Conservation (phyloP, 2,329 filamentous ascomycete genomes). For the Aspergillus sp. region DNA sequence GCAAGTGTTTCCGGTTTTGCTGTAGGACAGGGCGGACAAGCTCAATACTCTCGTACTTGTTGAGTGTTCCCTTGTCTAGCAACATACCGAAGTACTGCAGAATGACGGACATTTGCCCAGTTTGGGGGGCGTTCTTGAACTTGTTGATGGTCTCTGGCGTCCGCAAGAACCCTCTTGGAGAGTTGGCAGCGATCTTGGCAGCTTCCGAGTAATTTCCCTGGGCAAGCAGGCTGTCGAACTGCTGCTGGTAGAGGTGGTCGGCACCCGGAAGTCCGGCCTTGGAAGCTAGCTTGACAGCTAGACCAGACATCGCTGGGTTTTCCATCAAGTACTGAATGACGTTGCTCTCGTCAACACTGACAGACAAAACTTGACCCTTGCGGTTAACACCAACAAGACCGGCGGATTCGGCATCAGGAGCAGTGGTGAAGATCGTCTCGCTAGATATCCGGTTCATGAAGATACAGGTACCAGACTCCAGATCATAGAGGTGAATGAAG, state of each 20-base stretch:
- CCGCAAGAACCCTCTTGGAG: conserved; percentile 89
- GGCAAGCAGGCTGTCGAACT: conserved; percentile 85
- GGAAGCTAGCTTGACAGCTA: conserved; percentile 95
- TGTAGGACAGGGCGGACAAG: conserved; percentile 87
- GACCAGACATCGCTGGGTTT: conserved; percentile 88
- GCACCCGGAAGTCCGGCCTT: conserved; percentile 91
- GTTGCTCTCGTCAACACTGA: conserved; percentile 86
- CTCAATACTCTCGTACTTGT: conserved; percentile 91
- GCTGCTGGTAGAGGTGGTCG: conserved; percentile 86
- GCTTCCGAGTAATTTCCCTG: conserved; percentile 81
- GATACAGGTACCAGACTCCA: conserved; percentile 91
- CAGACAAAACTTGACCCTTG: conserved; percentile 93
- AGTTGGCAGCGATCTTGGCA: conserved; percentile 95
- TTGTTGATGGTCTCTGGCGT: conserved; percentile 93
- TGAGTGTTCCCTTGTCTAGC: conserved; percentile 89
- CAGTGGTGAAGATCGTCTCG: conserved; percentile 97
- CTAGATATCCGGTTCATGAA: conserved; percentile 99
- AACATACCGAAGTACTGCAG: conserved; percentile 98
- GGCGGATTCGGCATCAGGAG: conserved; percentile 75
- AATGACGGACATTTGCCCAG: conserved; percentile 76
- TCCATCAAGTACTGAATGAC: conserved; percentile 94
- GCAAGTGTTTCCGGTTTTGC: conserved; percentile 90
- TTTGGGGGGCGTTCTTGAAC: conserved; percentile 83
- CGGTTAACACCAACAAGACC: conserved; percentile 95
- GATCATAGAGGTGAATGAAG: conserved; percentile 97